A percentile compares a stretch with the other conserved stretches of the same genome.
Conservation (phyloP, 805 yeast genomes). For the Metschnikowia koreensis region DNA sequence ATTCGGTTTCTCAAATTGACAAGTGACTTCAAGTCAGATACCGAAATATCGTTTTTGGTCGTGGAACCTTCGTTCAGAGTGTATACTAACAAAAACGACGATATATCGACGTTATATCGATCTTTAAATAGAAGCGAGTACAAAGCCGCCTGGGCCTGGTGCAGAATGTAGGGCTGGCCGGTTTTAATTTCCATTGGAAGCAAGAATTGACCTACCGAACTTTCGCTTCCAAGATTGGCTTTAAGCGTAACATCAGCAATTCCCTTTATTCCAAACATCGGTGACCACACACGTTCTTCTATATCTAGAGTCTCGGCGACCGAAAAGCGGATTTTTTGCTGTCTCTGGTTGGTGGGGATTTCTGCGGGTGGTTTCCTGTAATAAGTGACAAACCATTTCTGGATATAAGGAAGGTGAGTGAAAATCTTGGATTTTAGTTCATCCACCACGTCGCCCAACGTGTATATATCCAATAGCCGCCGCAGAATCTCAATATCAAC, state of each 20-base stretch:
- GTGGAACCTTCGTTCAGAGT: slow-evolving; percentile 56
- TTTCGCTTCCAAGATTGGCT: slow-evolving; percentile 43
- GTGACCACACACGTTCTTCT: slow-evolving; percentile 92
- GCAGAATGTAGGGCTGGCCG: slow-evolving; percentile 64
- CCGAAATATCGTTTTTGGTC: slow-evolving; percentile 50
- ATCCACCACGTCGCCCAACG: slow-evolving; percentile 50
- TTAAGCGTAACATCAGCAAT: slow-evolving; percentile 84
- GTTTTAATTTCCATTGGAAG: slow-evolving; percentile 91
- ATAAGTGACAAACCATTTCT: slow-evolving; percentile 52
- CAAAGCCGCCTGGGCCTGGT: slow-evolving; percentile 82
- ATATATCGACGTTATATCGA: slow-evolving; percentile 67
- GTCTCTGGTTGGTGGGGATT: slow-evolving; percentile 26
- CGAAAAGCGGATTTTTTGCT: slow-evolving; percentile 43
- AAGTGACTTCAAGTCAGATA: slow-evolving; percentile 61
- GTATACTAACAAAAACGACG: slow-evolving; percentile 68
- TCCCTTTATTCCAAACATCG: slow-evolving; percentile 85
- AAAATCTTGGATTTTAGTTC: slow-evolving; percentile 43
- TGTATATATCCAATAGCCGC: slow-evolving; percentile 50
- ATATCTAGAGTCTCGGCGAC: slow-evolving; percentile 70
- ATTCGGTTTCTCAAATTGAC: slow-evolving; percentile 71
- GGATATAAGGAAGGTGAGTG: slow-evolving; percentile 51
- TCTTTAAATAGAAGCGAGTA: slow-evolving; percentile 80
- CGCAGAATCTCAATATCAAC: slow-evolving; percentile 42
- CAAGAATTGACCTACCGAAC: slow-evolving; percentile 44
- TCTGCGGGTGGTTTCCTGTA: slow-evolving; percentile 25